Evolutionary conservation across 345 rosid genomes (phyloP).

Genomic region (Populus ilicifolia): DNA sequence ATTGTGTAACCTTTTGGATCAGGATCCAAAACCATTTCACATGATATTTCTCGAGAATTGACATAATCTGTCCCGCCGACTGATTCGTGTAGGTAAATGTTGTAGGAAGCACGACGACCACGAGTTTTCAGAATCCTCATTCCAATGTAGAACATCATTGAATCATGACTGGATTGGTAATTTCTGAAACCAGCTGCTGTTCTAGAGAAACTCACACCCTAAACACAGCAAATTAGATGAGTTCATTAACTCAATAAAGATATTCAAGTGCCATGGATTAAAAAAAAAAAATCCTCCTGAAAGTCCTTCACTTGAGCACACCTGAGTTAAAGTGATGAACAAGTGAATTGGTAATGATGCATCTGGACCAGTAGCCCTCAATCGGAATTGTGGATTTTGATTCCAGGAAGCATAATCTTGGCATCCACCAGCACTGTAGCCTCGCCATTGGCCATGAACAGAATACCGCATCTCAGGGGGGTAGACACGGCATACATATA

Average conservation of each 20-base stretch:
- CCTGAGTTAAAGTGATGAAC: slow-evolving; percentile 98
- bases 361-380: slow-evolving; percentile 88
- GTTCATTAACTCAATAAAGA: not conserved
- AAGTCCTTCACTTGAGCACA: slow-evolving; percentile 26
- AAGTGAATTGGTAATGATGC: slow-evolving; percentile 87
- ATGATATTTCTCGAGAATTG: slow-evolving; percentile 98
- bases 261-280: not conserved
- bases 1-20: slow-evolving; percentile 99
- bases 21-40: slow-evolving; percentile 99
- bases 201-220: slow-evolving; percentile 99
- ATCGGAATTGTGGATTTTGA: slow-evolving; percentile 96
- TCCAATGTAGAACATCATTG: slow-evolving; percentile 92
- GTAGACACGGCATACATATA: slow-evolving; percentile 94
- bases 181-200: slow-evolving; percentile 90
- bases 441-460: slow-evolving; percentile 95
- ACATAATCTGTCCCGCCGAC: slow-evolving; percentile 99
- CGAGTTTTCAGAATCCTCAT: slow-evolving; percentile 98
- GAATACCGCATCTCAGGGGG: slow-evolving; percentile 98
- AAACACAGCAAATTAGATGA: slow-evolving; percentile 13
- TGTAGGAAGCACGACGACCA: slow-evolving; percentile 91
- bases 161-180: slow-evolving; percentile 92
- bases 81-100: slow-evolving; percentile 94
- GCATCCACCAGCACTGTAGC: slow-evolving; percentile 98
- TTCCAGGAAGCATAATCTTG: slow-evolving; percentile 98
- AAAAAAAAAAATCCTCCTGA: not conserved